These are phyloP conservation scores for Sphaerobolus stellatus DNA, from an alignment of 1,284 basidiomycete species.

Conservation along the genomic window DNA sequence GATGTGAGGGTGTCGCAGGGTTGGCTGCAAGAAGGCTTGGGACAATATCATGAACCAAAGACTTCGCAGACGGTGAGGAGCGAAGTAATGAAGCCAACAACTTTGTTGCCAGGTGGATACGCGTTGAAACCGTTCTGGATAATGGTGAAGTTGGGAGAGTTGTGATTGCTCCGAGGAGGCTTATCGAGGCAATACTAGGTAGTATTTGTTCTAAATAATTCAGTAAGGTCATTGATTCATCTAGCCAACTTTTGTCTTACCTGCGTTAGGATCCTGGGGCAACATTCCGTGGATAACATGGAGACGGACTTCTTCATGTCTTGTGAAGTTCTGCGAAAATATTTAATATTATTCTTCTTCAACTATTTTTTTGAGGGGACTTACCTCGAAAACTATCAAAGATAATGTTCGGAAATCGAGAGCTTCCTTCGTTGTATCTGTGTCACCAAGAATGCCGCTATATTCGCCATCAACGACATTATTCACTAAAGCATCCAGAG, in stretches of 20 bases:
- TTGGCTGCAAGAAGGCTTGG: constrained; percentile 43
- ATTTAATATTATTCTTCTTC: neutral
- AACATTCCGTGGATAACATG: constrained; percentile 70
- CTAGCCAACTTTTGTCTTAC: neutral
- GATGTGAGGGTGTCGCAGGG: constrained; percentile 25
- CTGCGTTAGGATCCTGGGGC: constrained; percentile 38
- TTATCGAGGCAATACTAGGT: constrained; percentile 53
- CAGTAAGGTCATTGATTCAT: no score
- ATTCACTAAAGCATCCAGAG: constrained; percentile 73
- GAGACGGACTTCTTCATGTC: constrained; percentile 63
- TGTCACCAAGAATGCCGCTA: constrained; percentile 55
- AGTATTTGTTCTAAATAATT: constrained; percentile 39
- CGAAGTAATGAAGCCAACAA: constrained; percentile 72
- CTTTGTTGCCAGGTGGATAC: constrained; percentile 66
- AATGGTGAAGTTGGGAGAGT: constrained; percentile 55
- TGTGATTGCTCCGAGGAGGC: constrained; percentile 54
- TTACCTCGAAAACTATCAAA: constrained; percentile 69
- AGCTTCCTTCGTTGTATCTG: constrained; percentile 53
- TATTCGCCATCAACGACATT: constrained; percentile 77
- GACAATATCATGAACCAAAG: constrained; percentile 69
- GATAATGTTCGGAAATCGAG: constrained; percentile 67
- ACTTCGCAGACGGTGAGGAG: constrained; percentile 60
- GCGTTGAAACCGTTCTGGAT: constrained; percentile 51
- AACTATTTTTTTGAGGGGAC: constrained; percentile 9
- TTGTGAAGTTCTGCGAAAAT: constrained; percentile 62